These are phyloP conservation scores for Lactuca saligna DNA, from an alignment of 129 eudicot genomes.

Conservation along the genomic window DNA sequence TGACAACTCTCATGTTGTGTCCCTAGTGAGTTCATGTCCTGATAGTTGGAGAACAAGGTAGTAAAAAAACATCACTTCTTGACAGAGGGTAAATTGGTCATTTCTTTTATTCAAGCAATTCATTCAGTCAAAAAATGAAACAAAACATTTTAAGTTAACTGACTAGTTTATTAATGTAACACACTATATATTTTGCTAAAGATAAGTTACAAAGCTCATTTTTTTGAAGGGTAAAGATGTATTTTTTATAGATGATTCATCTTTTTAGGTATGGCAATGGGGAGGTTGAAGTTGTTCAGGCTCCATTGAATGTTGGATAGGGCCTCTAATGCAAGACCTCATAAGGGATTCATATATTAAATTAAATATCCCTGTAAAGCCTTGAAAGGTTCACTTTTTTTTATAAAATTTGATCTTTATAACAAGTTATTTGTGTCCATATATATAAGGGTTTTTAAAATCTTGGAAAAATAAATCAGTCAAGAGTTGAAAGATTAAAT, in stretches of 20 bases:
- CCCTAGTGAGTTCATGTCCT: too few relatives aligned
- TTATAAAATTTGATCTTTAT: neutral
- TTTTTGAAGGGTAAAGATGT: slow-evolving; percentile 3
- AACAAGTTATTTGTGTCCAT: too few relatives aligned
- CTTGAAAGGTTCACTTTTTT: slow-evolving; percentile 79
- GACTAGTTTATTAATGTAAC: slow-evolving; percentile 61
- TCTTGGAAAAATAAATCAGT: neutral
- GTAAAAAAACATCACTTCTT: neutral
- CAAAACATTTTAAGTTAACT: too few relatives aligned
- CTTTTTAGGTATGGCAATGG: slow-evolving; percentile 62
- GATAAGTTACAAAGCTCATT: neutral
- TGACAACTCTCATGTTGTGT: too few relatives aligned
- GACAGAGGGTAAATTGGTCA: too few relatives aligned
- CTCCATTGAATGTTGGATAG: slow-evolving; percentile 97
- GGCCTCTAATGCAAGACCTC: slow-evolving; percentile 66
- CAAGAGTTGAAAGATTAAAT: slow-evolving; percentile 1
- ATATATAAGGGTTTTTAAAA: neutral
- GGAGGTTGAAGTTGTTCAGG: slow-evolving; percentile 73
- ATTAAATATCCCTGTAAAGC: slow-evolving; percentile 72
- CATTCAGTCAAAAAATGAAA: too few relatives aligned
- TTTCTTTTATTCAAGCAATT: neutral
- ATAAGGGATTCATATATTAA: slow-evolving; percentile 36
- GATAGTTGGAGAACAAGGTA: too few relatives aligned
- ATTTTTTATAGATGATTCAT: neutral
- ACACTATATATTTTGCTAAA: slow-evolving; percentile 2